Conservation (phyloP, 306 rosid species). For the Acmispon strigosus region DNA sequence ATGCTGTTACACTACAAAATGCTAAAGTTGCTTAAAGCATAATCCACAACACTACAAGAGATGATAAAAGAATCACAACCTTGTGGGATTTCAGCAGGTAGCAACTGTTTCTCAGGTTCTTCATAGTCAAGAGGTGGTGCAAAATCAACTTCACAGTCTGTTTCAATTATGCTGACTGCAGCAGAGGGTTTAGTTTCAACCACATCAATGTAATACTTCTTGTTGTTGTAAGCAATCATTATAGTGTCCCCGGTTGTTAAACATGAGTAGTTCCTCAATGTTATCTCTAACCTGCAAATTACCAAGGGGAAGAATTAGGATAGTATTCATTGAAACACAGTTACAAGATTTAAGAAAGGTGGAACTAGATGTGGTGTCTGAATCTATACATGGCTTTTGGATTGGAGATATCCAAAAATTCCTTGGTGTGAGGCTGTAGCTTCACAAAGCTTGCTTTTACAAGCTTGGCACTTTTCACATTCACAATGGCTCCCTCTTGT, state of each 20-base stretch:
- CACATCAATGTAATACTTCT: constrained; percentile 39
- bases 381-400: constrained; percentile 36
- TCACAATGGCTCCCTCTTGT: constrained; percentile 31
- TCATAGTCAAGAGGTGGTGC: constrained; percentile 45
- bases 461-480: constrained; percentile 31
- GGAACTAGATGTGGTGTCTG: not conserved
- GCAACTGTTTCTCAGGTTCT: constrained; percentile 34
- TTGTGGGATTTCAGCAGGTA: constrained; percentile 20
- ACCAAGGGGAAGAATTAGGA: not conserved
- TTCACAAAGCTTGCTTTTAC: constrained; percentile 39
- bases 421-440: constrained; percentile 53
- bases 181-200: constrained; percentile 48
- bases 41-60: not conserved
- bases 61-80: constrained; percentile 1
- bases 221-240: constrained; percentile 46
- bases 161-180: constrained; percentile 45
- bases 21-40: not conserved
- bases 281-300: constrained; percentile 39
- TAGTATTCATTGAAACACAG: not conserved
- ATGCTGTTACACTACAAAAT: no score
- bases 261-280: constrained; percentile 45
- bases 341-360: not conserved
- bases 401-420: constrained; percentile 45
- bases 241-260: constrained; percentile 51
- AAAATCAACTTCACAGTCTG: constrained; percentile 50